phyloP scores from a whole-genome alignment of 352 stramenopile genomes.

The Globisporangium rhizosaccharum region DNA sequence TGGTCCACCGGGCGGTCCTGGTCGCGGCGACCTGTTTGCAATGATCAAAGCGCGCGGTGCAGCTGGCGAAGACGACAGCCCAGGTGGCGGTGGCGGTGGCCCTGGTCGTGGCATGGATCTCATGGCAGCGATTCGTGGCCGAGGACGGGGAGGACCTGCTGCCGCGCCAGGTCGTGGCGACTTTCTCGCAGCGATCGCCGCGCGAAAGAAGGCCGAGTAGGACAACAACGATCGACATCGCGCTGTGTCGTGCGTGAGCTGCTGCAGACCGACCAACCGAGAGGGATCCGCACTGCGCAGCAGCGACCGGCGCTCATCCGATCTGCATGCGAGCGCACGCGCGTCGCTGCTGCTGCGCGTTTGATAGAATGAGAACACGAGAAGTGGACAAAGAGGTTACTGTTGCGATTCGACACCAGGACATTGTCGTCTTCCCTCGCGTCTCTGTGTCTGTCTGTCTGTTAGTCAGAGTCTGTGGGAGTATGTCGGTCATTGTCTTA shows the following conservation, averaged over 20 bases:
- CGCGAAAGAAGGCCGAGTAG: slow-evolving; percentile 50
- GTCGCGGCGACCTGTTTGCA: slow-evolving; percentile 56
- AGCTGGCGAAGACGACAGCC: slow-evolving; percentile 17
- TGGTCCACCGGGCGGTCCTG: slow-evolving; percentile 34
- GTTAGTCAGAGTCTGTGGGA: background rate
- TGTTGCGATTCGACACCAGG: too few relatives aligned
- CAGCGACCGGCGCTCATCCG: background rate
- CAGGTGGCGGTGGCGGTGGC: slow-evolving; percentile 24
- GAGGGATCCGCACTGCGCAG: background rate
- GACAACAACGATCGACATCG: background rate
- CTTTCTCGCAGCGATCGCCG: slow-evolving; percentile 51
- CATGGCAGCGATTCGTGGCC: slow-evolving; percentile 49
- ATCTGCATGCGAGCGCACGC: background rate
- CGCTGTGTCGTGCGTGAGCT: too few relatives aligned
- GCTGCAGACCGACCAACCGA: background rate
- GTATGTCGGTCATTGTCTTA: background rate
- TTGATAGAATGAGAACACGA: background rate
- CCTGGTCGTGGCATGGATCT: slow-evolving; percentile 33
- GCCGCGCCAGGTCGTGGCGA: slow-evolving; percentile 31
- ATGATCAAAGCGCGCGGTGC: slow-evolving; percentile 50
- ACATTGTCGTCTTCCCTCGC: too few relatives aligned
- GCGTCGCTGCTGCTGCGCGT: background rate
- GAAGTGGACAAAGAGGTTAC: background rate
- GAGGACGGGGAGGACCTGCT: slow-evolving; percentile 25
- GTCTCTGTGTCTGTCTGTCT: background rate